A percentile compares a stretch with the other conserved stretches of the same genome.
Evolutionary conservation across 1,284 basidiomycete species (phyloP).

Genomic region (Tranzscheliella williamsii): DNA sequence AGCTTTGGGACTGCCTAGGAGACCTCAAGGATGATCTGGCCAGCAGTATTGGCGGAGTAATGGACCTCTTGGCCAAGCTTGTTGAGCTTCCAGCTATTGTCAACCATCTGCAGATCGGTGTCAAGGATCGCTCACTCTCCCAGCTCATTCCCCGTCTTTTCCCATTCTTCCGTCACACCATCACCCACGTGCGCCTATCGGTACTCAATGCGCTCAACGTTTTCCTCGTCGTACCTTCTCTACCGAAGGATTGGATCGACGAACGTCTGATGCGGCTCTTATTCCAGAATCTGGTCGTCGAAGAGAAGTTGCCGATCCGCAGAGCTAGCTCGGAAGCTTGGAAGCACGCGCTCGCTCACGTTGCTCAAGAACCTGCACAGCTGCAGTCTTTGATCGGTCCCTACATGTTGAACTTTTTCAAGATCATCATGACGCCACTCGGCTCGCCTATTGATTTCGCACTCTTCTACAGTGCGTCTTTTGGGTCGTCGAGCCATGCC

Average conservation of each 20-base stretch:
- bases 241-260: slow-evolving; percentile 82
- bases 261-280: slow-evolving; percentile 78
- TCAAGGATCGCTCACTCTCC: slow-evolving; percentile 64
- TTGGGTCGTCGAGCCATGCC: slow-evolving; percentile 12
- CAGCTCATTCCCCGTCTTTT: slow-evolving; percentile 84
- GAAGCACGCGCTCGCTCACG: slow-evolving; percentile 69
- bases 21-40: slow-evolving; percentile 96
- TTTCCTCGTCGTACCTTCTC: slow-evolving; percentile 76
- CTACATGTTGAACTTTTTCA: slow-evolving; percentile 63
- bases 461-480: slow-evolving; percentile 68
- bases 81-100: slow-evolving; percentile 70
- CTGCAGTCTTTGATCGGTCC: slow-evolving; percentile 45
- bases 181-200: slow-evolving; percentile 86
- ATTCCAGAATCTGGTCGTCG: slow-evolving; percentile 92
- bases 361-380: slow-evolving; percentile 18
- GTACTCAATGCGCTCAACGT: slow-evolving; percentile 87
- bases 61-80: slow-evolving; percentile 72
- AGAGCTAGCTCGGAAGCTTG: slow-evolving; percentile 78
- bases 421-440: slow-evolving; percentile 85
- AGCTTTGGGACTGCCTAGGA: slow-evolving; percentile 86
- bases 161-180: slow-evolving; percentile 97
- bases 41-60: slow-evolving; percentile 93
- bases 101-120: slow-evolving; percentile 65
- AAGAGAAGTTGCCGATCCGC: slow-evolving; percentile 85
- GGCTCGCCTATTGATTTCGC: slow-evolving; percentile 76